Percentiles rank a stretch among this genome's conserved stretches.
Conservation (phyloP, 164 flowering plant genomes). For the Akebia trifoliata region DNA sequence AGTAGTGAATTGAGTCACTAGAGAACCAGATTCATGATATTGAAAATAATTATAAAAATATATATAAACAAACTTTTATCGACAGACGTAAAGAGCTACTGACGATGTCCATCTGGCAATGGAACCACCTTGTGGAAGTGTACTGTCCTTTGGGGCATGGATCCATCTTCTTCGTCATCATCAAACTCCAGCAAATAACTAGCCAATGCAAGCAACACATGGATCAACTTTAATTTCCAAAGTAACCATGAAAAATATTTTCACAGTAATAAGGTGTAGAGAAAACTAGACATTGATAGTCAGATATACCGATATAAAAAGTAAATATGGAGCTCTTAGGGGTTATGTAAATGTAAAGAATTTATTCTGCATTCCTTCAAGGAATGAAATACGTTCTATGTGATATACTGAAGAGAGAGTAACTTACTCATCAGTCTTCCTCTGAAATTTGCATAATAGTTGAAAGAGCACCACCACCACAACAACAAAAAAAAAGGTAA, state of each 20-base stretch:
- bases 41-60: background rate
- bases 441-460: conserved; percentile 37
- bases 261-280: background rate
- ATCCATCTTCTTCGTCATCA: conserved; percentile 97
- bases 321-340: too few species aligned
- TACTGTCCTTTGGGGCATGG: conserved; percentile 75
- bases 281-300: too few species aligned
- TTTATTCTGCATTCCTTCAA: too few species aligned
- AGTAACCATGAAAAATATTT: background rate
- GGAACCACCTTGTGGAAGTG: conserved; percentile 78
- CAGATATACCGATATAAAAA: too few species aligned
- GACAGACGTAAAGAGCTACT: conserved; percentile 25
- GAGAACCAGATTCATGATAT: background rate
- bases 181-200: conserved; percentile 89
- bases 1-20: too few species aligned
- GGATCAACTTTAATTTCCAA: background rate
- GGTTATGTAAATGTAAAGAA: too few species aligned
- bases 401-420: conserved; percentile 1
- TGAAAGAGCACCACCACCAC: conserved; percentile 16
- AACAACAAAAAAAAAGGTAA: conserved; percentile 12
- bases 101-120: conserved; percentile 88
- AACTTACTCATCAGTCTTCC: conserved; percentile 93
- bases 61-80: background rate
- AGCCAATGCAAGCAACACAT: conserved; percentile 16
- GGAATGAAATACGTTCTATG: too few species aligned